Base-by-base conservation (phyloP, 2,329 filamentous ascomycete species). In the Exophiala oligosperma region DNA sequence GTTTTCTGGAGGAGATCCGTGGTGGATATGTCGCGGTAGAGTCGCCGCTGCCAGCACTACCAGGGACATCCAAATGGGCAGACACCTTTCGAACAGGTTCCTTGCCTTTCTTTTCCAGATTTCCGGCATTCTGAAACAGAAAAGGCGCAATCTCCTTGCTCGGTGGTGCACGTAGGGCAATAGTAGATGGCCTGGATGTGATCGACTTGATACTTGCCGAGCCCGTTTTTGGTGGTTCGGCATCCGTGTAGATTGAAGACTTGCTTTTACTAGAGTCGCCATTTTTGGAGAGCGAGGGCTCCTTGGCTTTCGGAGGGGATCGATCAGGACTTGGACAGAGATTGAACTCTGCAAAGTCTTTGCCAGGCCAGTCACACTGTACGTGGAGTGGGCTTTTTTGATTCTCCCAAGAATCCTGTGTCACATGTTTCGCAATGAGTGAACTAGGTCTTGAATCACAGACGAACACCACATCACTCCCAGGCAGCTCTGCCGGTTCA, bases 1-100 rank as follows among this genome's bases (percentile, higher is more conserved):
- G 61, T 43, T 62, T 64, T 46, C 62, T 57, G 23, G 62, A 64
- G 8, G 62, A 62, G 21, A 50, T 55, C 5, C 61, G 61, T 23
- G 59, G 59, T 43, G 61, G 61, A 32, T 57, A 64, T n/a, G 17
- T 38, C 9, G 44, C 47, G 4, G 24, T 56, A 12, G 44, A 11
- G 48, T 40, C n/a, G 12, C 49, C 32, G 26, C 14, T 17, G 32
- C 9, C 49, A 44, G 12, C 35, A 32, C 26, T 44, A 24, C 29
- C 50, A 6, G 14, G 4, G 17, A 11, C 47, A 29, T 40, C 24
- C 21, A 29, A 7, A 26, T 38, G 32, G 32, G 11, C 32, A 11
- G 32, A 35, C 32, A 35, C 32, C 32, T 35, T 35, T 35, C 32
- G 7, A 9, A 35, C 9, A 35, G 32, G 9, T 35, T 35, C 32